Evolutionary conservation across 2,329 filamentous ascomycete genomes (phyloP), one percentile per base, ranked within the genome.

Genomic region (Endoconidiophora polonica): DNA sequence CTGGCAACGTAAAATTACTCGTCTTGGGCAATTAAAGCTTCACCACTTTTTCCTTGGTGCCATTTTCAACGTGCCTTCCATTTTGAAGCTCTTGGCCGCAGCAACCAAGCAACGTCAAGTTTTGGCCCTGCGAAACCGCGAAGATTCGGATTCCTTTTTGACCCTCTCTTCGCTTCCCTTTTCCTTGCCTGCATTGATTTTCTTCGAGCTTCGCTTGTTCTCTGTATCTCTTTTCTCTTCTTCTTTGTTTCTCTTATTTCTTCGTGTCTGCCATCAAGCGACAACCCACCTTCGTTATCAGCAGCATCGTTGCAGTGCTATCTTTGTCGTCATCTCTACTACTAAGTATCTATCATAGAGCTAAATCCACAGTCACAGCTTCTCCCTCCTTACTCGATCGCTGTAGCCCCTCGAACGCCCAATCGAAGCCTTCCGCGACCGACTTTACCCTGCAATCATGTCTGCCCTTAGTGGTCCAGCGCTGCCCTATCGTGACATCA

Each of bases 401-500:
- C 18, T 43, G 22, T 43, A 43, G 26, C 26, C 26, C 40, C 12
- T 12, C 41, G 24, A 36, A 33, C 14, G 9, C 26, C 24, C 43
- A 5, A 44, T 18, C 23, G 23, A 24, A n/a, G 14, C 43, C 9
- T 18, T 29, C 33, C 43, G 26, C 23, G 5, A 44, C 23, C 4
- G 4, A 36, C n/a, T 12, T 12, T 23, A 10, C 26, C 5, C 42
- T 3, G 16, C 42, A 7, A 57, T 38, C 45, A 69, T 69, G 67
- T 63, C 65, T 52, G 60, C 64, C 51, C 57, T 66, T 37, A 60
- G 61, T 37, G 58, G 58, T 49, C 56, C 62, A 46, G 61, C 63
- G 56, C 66, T 77, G 57, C 91, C 90, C 20, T 98, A 88, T 67
- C 79, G 90, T 62, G 91, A 98, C 71, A 93, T 96, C 71, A 98